phyloP scores from a whole-genome alignment of 192 early-diverging fungal species.

The Lobulomyces angularis region DNA sequence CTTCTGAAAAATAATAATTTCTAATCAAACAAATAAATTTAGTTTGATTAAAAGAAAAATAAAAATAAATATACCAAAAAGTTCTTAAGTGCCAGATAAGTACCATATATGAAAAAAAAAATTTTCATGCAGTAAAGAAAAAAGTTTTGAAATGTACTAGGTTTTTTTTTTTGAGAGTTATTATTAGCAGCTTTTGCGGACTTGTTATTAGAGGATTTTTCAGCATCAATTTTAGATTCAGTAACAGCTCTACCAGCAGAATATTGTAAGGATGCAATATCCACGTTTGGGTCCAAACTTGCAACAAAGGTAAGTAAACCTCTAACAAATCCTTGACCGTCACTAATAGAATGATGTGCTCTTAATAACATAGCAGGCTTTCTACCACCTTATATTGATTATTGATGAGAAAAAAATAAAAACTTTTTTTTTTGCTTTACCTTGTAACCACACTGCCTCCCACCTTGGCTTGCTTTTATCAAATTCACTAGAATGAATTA shows the following conservation, averaged over 20 bases:
- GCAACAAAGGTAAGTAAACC: slow-evolving; percentile 11
- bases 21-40: no score
- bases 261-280: slow-evolving; percentile 5
- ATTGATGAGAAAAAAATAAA: slow-evolving; percentile 6
- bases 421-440: slow-evolving; percentile 2
- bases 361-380: slow-evolving; percentile 3
- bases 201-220: not conserved
- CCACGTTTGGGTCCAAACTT: slow-evolving; percentile 5
- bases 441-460: slow-evolving; percentile 11
- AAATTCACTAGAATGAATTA: not conserved
- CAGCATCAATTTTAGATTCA: not conserved
- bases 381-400: slow-evolving; percentile 1
- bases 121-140: no score
- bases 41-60: no score
- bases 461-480: slow-evolving; percentile 11
- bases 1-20: no score
- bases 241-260: slow-evolving; percentile 9
- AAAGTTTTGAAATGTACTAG: not conserved
- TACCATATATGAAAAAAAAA: no score
- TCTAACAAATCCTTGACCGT: slow-evolving; percentile 26
- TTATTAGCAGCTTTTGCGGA: not conserved
- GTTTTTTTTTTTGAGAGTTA: not conserved
- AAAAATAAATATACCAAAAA: no score
- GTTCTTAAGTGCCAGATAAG: no score
- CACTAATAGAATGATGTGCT: slow-evolving; percentile 16